A percentile compares a stretch with the other conserved stretches of the same genome.
Evolutionary conservation across 371 early-diverging fungal species (phyloP).

Genomic region (Dichotomocladium elegans): DNA sequence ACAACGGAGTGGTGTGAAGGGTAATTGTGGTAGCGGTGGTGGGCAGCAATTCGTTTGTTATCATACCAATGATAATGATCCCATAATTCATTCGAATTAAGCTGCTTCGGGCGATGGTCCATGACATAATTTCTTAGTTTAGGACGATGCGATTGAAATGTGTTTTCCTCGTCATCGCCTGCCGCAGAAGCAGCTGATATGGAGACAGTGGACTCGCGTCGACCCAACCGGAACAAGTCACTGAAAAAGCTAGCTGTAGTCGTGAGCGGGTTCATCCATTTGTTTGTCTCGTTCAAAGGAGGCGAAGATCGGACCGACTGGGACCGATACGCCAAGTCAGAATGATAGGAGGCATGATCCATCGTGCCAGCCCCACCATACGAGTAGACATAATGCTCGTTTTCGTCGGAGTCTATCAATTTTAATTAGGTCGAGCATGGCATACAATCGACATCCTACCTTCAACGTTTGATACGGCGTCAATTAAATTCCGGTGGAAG

Average conservation of each 20-base stretch:
- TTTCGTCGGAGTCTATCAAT: constrained; percentile 41
- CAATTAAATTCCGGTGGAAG: constrained; percentile 31
- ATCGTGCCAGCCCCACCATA: constrained; percentile 19
- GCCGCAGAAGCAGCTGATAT: not conserved
- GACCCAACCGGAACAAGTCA: constrained; percentile 8
- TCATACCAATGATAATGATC: constrained; percentile 10
- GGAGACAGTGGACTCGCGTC: not conserved
- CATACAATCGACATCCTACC: too few relatives aligned
- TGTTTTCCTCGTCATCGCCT: not conserved
- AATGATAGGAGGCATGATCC: constrained; percentile 5
- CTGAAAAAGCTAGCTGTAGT: constrained; percentile 4
- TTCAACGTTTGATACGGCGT: constrained; percentile 38
- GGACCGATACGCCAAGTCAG: constrained; percentile 9
- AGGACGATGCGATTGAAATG: constrained; percentile 12
- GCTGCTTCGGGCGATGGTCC: constrained; percentile 24
- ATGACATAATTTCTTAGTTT: constrained; percentile 27
- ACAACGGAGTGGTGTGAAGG: not conserved
- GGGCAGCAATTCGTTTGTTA: too few relatives aligned
- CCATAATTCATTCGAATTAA: constrained; percentile 4
- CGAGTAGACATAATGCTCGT: constrained; percentile 46
- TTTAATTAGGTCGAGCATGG: not conserved
- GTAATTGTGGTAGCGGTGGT: too few relatives aligned
- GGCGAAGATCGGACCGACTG: constrained; percentile 20
- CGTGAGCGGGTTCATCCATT: not conserved
- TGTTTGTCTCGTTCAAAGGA: not conserved